Percentiles rank a stretch among this genome's conserved stretches.
Conservation (phyloP, 2,329 filamentous ascomycete species). For the Xylaria sp. region DNA sequence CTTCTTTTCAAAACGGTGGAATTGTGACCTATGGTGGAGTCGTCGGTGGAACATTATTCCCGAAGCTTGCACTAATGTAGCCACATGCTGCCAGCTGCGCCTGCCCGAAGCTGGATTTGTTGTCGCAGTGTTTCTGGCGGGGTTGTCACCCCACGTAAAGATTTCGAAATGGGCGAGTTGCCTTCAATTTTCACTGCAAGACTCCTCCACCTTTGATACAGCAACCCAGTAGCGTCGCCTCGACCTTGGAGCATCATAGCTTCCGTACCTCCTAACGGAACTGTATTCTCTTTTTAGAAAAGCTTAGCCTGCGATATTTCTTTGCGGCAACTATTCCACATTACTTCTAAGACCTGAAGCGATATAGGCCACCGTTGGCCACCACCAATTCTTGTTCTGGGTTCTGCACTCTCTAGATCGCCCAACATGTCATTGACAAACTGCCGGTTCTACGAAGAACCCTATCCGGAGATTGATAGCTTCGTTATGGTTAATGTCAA, state of each 20-base stretch:
- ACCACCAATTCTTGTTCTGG: slow-evolving; percentile 32
- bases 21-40: slow-evolving; percentile 31
- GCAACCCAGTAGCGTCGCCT: slow-evolving; percentile 28
- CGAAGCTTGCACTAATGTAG: background rate
- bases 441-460: slow-evolving; percentile 97
- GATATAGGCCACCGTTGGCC: slow-evolving; percentile 41
- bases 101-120: slow-evolving; percentile 20
- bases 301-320: slow-evolving; percentile 4
- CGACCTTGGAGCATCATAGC: slow-evolving; percentile 27
- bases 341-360: slow-evolving; percentile 22
- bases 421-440: slow-evolving; percentile 93
- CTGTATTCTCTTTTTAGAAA: slow-evolving; percentile 9
- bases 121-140: slow-evolving; percentile 30
- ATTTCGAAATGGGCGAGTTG: slow-evolving; percentile 37
- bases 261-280: slow-evolving; percentile 7
- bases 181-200: slow-evolving; percentile 38
- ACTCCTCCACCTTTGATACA: slow-evolving; percentile 37
- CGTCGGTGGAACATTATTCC: slow-evolving; percentile 35
- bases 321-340: background rate
- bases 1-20: slow-evolving; percentile 30
- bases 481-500: slow-evolving; percentile 99
- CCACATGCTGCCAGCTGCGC: background rate
- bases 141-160: slow-evolving; percentile 43
- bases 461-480: slow-evolving; percentile 97
- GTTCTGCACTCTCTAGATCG: slow-evolving; percentile 48